Evolutionary conservation across 805 yeast species (phyloP).

Genomic region (Phaffomyces opuntiae): DNA sequence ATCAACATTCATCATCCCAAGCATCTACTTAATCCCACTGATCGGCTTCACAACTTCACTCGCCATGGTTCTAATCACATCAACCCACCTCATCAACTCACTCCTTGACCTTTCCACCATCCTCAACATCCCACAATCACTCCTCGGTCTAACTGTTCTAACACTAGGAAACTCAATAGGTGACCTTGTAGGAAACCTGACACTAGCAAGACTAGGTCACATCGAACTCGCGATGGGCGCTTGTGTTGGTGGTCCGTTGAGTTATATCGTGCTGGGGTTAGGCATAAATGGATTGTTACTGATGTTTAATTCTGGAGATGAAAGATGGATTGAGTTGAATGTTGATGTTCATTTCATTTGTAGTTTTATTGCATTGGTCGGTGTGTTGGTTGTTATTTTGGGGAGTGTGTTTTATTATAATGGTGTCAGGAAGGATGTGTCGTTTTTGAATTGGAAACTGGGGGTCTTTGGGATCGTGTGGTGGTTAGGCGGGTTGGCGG

Average conservation of each 20-base stretch:
- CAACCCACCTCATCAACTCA: constrained; percentile 61
- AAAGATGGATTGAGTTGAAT: constrained; percentile 7
- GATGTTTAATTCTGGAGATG: background rate
- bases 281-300: constrained; percentile 65
- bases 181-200: constrained; percentile 76
- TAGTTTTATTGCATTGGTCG: constrained; percentile 16
- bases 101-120: constrained; percentile 55
- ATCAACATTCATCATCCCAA: background rate
- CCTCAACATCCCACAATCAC: constrained; percentile 61
- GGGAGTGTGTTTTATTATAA: constrained; percentile 11
- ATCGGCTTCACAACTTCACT: constrained; percentile 65
- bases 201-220: constrained; percentile 74
- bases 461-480: constrained; percentile 20
- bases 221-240: constrained; percentile 93
- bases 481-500: constrained; percentile 21
- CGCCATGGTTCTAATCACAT: constrained; percentile 61
- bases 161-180: constrained; percentile 93
- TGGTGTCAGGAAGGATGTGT: constrained; percentile 5
- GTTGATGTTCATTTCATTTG: constrained; percentile 19
- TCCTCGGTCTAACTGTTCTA: constrained; percentile 80
- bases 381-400: constrained; percentile 13
- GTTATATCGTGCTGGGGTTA: constrained; percentile 71
- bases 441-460: constrained; percentile 17
- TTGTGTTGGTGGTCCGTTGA: constrained; percentile 87
- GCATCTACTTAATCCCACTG: constrained; percentile 23